A percentile compares a stretch with the other conserved stretches of the same genome.
Conservation (phyloP, 129 eudicot species). For the Arctium minus region DNA sequence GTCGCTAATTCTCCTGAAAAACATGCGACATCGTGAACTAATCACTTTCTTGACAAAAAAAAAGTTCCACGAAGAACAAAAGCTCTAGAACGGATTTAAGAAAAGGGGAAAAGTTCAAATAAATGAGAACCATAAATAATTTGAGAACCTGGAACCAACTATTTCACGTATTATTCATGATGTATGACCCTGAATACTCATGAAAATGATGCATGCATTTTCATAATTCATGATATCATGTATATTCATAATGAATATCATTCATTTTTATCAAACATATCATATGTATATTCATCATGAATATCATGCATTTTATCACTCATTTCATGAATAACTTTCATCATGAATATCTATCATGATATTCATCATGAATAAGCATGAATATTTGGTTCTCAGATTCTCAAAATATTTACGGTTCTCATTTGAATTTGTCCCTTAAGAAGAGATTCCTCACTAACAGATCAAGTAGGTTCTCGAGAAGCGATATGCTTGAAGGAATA, state of each 20-base stretch:
- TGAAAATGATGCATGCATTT: background rate
- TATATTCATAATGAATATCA: background rate
- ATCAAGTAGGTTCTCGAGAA: constrained; percentile 44
- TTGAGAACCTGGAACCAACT: too few species aligned
- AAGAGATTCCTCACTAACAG: constrained; percentile 46
- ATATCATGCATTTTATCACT: background rate
- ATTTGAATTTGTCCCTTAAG: background rate
- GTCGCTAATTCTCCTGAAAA: constrained; percentile 73
- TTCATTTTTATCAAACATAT: background rate
- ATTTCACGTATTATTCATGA: too few species aligned
- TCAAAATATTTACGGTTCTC: background rate
- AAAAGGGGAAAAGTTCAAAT: background rate
- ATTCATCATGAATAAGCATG: background rate
- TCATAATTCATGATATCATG: background rate
- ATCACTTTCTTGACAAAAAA: constrained; percentile 3
- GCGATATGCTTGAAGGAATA: constrained; percentile 67
- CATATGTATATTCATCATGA: background rate
- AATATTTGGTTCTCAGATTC: background rate
- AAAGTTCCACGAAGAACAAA: background rate
- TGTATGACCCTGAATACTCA: background rate
- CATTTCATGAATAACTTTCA: background rate
- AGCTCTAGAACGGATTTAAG: background rate
- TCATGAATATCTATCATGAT: background rate
- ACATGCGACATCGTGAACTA: constrained; percentile 6
- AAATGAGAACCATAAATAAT: background rate